Base-by-base conservation (phyloP, 73 alveolate species). In the Paramecium biaurelia region DNA sequence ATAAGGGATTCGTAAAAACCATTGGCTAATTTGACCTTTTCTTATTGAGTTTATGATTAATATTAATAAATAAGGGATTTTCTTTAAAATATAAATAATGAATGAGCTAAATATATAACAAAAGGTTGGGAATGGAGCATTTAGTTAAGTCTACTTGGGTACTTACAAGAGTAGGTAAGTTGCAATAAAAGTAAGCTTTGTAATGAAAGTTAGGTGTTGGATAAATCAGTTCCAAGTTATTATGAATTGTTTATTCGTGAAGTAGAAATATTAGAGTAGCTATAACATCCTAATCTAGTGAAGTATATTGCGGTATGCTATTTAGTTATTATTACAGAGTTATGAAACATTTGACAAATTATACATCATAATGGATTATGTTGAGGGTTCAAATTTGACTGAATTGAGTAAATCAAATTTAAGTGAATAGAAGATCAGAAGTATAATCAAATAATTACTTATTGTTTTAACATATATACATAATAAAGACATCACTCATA, bases 401-500 rank as follows among this genome's bases (percentile, higher is more conserved):
- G 56, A 72, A 34, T 34, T 72, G 2, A 15, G 18, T 21, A 72
- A 72, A 37, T 72, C 37, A 2, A 38, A 34, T 5, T 4, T 35
- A 35, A 32, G 32, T 15, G 86, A 72, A 20, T 2, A 34, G 10
- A 38, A 14, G 10, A 34, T 72, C 24, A 34, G n/a, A 34, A 70
- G 53, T 70, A 32, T 76, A 24, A 24, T 76, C 21, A 76, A 76
- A 20, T 20, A 76, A 37, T 21, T 76, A 18, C 38, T 76, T 4
- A 15, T 32, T 15, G 89, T 37, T 7, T 37, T 76, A 18, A 53
- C 70, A 15, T 56, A 76, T 57, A 20, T 90, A n/a, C 94, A 90
- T 21, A 63, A 43, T n/a, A 90, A 76, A 41, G 94, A 85, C 30
- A 89, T 95, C 8, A 90, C 92, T 56, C 98, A 95, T 85, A 89